Percentiles rank a stretch among this genome's conserved stretches.
Evolutionary conservation across 2,329 filamentous ascomycete genomes (phyloP).

Genomic region (Aspergillus sp.): DNA sequence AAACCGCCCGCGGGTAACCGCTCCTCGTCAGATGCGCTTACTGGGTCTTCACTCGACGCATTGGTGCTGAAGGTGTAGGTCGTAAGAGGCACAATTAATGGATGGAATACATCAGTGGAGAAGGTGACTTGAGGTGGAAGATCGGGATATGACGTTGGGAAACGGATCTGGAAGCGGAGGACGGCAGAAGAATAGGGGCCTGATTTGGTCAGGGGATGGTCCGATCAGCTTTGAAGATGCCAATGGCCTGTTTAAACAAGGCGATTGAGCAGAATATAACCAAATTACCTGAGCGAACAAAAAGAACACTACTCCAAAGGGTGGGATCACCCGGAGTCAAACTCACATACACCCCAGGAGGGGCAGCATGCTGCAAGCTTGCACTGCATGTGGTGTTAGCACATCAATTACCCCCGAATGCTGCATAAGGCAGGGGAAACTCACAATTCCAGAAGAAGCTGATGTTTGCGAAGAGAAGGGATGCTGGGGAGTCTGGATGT

Average conservation of each 20-base stretch:
- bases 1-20: conserved; percentile 83
- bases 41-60: conserved; percentile 67
- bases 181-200: conserved; percentile 86
- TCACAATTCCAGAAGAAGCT: conserved; percentile 78
- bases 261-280: background rate
- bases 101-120: conserved; percentile 90
- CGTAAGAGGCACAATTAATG: conserved; percentile 85
- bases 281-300: conserved; percentile 73
- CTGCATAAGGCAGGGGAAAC: conserved; percentile 21
- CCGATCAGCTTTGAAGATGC: no score
- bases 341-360: conserved; percentile 80
- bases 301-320: conserved; percentile 86
- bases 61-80: conserved; percentile 89
- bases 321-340: conserved; percentile 75
- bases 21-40: conserved; percentile 79
- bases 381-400: conserved; percentile 50
- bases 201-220: conserved; percentile 29
- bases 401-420: conserved; percentile 1
- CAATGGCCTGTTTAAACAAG: no score
- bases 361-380: conserved; percentile 75
- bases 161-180: conserved; percentile 84
- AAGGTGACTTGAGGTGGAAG: conserved; percentile 83
- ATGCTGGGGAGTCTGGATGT: conserved; percentile 34
- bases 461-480: conserved; percentile 63
- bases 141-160: conserved; percentile 73